Evolutionary conservation across 257 asterid genomes (phyloP).

Genomic region (Cynanchum wilfordii): DNA sequence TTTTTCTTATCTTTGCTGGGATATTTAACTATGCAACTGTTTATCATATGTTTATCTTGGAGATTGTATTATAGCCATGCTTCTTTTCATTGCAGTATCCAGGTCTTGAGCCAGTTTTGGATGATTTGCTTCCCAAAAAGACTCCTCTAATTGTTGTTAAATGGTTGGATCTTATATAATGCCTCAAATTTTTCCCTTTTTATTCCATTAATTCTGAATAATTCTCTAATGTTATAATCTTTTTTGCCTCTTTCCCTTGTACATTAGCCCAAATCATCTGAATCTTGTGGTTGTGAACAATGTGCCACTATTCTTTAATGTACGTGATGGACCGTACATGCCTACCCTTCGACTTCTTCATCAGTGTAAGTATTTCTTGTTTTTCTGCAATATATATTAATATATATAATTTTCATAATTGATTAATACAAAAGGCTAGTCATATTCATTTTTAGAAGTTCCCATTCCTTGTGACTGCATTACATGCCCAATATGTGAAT

Average conservation of each 20-base stretch:
- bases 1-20: constrained; percentile 18
- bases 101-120: constrained; percentile 77
- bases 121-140: constrained; percentile 91
- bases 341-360: constrained; percentile 99
- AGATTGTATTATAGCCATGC: constrained; percentile 4
- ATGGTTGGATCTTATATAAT: constrained; percentile 45
- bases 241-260: constrained; percentile 7
- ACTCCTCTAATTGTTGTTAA: constrained; percentile 91
- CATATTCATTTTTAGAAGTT: not conserved
- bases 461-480: not conserved
- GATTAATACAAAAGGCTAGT: not conserved
- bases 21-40: not conserved
- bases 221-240: constrained; percentile 19
- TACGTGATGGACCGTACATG: constrained; percentile 98
- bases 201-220: constrained; percentile 6
- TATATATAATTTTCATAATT: no score
- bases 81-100: constrained; percentile 63
- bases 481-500: not conserved
- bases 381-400: not conserved
- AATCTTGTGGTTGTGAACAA: constrained; percentile 91
- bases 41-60: not conserved
- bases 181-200: constrained; percentile 2
- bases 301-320: constrained; percentile 90
- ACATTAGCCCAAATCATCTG: constrained; percentile 86
- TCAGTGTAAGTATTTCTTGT: constrained; percentile 58